Base-by-base conservation (phyloP, 2,329 filamentous ascomycete genomes). In the Phyllachora maydis region DNA sequence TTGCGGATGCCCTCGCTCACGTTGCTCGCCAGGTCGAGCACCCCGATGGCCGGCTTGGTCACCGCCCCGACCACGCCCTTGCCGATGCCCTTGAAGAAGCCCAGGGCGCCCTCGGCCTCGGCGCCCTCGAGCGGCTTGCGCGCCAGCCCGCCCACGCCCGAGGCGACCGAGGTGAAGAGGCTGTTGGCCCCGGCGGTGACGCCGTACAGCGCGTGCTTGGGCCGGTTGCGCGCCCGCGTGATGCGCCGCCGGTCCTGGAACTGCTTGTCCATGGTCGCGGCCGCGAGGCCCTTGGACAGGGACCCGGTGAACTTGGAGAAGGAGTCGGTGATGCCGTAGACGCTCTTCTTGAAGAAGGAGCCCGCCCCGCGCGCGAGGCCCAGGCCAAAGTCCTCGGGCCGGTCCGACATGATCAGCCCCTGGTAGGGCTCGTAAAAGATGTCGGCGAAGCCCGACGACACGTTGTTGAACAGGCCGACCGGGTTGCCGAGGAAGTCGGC, bases 401-500 rank as follows among this genome's bases (percentile, higher is more conserved):
- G 69, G 45, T 98, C 88, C 1, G 83, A 91, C 60, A 91, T 79
- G 45, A 98, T 90, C 23, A 98, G 66, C 12, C 90, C 45, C 53
- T 98, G 88, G 51, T 98, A 98, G 18, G 88, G 88, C 45, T 98
- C 90, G 56, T 98, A 98, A 54, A 98, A 98, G 42, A 98, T 92
- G 44, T 93, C 88, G 11, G 79, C 83, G 25, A 98, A 79, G 36
- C 90, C 88, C 21, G 88, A 98, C 37, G 81, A 91, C 47, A 98
- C 77, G 43, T 85, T 98, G 54, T 91, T 95, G 68, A 98, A 98
- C 20, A 98, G 57, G 21, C 88, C 88, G 10, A 98, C 90, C 0
- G 88, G 88, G 38, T 98, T 98, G 18, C 88, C 88, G 5, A 98
- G 59, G 62, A 98, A 95, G 46, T 98, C 88, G 4, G 88, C 88